A percentile compares a stretch with the other conserved stretches of the same genome.
Evolutionary conservation across 1,139 yeast species (phyloP).

Genomic region (Citeromyces siamensis): DNA sequence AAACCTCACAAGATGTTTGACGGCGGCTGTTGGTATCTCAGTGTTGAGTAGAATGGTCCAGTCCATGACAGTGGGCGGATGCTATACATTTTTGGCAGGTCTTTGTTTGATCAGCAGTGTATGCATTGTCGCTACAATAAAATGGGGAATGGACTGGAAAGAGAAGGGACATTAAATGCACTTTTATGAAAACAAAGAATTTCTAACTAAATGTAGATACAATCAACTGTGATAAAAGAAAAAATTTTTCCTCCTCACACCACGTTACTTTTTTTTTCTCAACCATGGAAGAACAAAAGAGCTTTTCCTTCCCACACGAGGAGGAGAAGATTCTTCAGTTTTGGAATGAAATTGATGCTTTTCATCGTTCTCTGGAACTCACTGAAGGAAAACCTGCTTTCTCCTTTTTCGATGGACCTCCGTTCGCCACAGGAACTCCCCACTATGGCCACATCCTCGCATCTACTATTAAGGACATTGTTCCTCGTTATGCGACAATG

Average conservation of each 20-base stretch:
- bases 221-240: too few relatives aligned
- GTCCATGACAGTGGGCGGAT: conserved; percentile 46
- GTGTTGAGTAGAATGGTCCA: conserved; percentile 43
- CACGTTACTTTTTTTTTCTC: neutral
- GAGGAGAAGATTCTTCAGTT: conserved; percentile 69
- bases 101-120: conserved; percentile 11
- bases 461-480: conserved; percentile 92
- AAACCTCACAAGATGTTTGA: conserved; percentile 46
- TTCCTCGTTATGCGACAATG: conserved; percentile 97
- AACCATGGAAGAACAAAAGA: conserved; percentile 10
- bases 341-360: conserved; percentile 91
- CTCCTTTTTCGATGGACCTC: conserved; percentile 97
- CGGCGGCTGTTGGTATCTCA: conserved; percentile 53
- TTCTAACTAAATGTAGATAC: too few relatives aligned
- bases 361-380: conserved; percentile 73
- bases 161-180: neutral
- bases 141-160: conserved; percentile 2
- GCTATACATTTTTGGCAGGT: conserved; percentile 44
- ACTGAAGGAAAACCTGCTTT: conserved; percentile 81
- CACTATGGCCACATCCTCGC: conserved; percentile 97
- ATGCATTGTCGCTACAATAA: conserved; percentile 1
- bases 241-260: neutral
- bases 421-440: conserved; percentile 98
- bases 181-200: too few relatives aligned
- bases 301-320: conserved; percentile 65